These are phyloP conservation scores for Phytophthora hibernalis DNA, from an alignment of 352 stramenopile genomes.

Conservation along the genomic window DNA sequence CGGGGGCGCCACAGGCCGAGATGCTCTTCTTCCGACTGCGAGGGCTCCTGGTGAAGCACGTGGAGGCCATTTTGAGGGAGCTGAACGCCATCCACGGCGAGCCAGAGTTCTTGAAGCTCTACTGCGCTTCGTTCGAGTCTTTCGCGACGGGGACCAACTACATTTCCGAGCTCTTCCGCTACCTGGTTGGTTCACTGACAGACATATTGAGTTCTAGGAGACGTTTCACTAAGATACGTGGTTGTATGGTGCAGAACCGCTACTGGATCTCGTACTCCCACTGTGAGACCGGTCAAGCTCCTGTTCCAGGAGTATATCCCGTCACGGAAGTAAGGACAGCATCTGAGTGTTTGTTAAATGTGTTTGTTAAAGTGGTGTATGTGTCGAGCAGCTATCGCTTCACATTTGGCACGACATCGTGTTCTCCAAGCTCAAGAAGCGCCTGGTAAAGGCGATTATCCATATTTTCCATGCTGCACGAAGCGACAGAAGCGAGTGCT, in stretches of 20 bases:
- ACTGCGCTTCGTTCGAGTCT: slow-evolving; percentile 73
- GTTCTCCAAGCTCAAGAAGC: slow-evolving; percentile 76
- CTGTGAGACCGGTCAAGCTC: slow-evolving; percentile 83
- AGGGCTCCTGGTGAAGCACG: slow-evolving; percentile 70
- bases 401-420: slow-evolving; percentile 89
- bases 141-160: slow-evolving; percentile 81
- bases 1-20: slow-evolving; percentile 78
- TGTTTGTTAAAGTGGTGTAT: not conserved
- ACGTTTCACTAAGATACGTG: not conserved
- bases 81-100: slow-evolving; percentile 69
- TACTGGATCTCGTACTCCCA: slow-evolving; percentile 91
- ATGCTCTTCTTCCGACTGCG: slow-evolving; percentile 85
- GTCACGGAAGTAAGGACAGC: slow-evolving; percentile 67
- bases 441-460: slow-evolving; percentile 68
- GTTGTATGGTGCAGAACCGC: slow-evolving; percentile 56
- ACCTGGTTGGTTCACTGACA: slow-evolving; percentile 51
- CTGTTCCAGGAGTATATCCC: slow-evolving; percentile 84
- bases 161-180: slow-evolving; percentile 86
- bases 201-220: not conserved
- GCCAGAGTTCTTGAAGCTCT: slow-evolving; percentile 68
- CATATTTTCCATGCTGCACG: slow-evolving; percentile 71
- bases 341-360: not conserved
- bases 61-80: slow-evolving; percentile 70
- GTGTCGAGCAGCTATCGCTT: slow-evolving; percentile 64
- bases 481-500: slow-evolving; percentile 60